Percentiles rank a stretch among this genome's conserved stretches.
Conservation (phyloP, 2,329 filamentous ascomycete species). For the Fusarium buxicola region DNA sequence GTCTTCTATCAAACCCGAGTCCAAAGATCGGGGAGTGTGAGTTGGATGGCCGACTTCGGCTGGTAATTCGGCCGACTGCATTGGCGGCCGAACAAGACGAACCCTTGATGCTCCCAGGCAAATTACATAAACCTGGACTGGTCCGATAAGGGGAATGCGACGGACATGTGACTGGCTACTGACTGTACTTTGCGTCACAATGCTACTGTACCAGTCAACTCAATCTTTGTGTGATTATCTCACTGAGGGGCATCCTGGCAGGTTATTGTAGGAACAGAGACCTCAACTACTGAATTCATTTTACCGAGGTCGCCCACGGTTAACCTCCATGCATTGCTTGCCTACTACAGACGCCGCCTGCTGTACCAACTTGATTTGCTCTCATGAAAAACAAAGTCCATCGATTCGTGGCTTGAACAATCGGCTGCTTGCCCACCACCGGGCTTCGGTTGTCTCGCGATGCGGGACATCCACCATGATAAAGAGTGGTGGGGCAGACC, state of each 20-base stretch:
- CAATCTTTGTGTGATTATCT: too few species aligned
- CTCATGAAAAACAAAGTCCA: background rate
- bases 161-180: constrained; percentile 15
- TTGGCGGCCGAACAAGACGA: constrained; percentile 34
- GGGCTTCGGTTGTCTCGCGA: constrained; percentile 1
- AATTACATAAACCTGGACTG: constrained; percentile 35
- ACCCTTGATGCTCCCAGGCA: constrained; percentile 17
- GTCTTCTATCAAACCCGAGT: constrained; percentile 17
- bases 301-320: too few species aligned
- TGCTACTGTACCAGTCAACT: too few species aligned
- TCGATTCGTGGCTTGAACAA: background rate
- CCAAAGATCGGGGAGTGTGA: constrained; percentile 19
- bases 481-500: constrained; percentile 25
- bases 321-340: too few species aligned
- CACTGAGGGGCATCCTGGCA: too few species aligned
- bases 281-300: too few species aligned
- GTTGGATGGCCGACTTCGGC: constrained; percentile 43
- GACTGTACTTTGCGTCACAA: constrained; percentile 22
- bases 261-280: too few species aligned
- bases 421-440: constrained; percentile 2
- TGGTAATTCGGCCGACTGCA: constrained; percentile 39
- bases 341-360: too few species aligned
- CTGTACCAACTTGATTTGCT: too few species aligned
- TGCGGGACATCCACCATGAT: constrained; percentile 4
- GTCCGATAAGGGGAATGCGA: constrained; percentile 40